Percentiles rank a stretch among this genome's conserved stretches.
Conservation (phyloP, 1,139 yeast genomes). For the Candida sp. region DNA sequence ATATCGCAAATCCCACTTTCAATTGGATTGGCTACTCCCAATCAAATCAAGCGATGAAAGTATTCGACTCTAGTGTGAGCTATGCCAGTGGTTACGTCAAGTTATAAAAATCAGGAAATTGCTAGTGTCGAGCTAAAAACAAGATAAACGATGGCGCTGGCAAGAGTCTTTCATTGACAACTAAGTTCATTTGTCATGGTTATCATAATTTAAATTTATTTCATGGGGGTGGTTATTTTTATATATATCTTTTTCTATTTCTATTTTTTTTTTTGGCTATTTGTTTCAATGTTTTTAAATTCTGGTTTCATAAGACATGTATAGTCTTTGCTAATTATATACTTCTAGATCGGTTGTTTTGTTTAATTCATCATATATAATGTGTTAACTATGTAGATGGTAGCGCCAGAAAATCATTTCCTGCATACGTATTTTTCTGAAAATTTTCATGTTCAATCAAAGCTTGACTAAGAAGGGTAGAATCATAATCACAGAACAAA, state of each 20-base stretch:
- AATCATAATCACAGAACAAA: background rate
- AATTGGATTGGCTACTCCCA: slow-evolving; percentile 85
- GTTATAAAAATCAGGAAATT: slow-evolving; percentile 2
- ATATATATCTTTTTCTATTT: background rate
- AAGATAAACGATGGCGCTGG: too few relatives aligned
- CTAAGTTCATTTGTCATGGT: too few relatives aligned
- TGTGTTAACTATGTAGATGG: background rate
- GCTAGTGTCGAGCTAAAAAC: too few relatives aligned
- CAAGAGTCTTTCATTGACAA: too few relatives aligned
- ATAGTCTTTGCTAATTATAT: too few relatives aligned
- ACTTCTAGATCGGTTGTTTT: too few relatives aligned
- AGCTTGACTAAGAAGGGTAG: background rate
- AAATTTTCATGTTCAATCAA: background rate
- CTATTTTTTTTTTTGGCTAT: background rate
- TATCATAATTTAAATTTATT: too few relatives aligned
- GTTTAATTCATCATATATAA: too few relatives aligned
- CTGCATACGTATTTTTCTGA: background rate
- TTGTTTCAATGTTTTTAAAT: too few relatives aligned
- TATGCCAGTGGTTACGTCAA: slow-evolving; percentile 79
- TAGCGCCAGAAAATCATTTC: background rate
- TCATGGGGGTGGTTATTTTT: too few relatives aligned
- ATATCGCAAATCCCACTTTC: slow-evolving; percentile 21
- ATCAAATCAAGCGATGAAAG: slow-evolving; percentile 52
- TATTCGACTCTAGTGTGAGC: slow-evolving; percentile 76
- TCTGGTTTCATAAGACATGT: too few relatives aligned